A percentile compares a stretch with the other conserved stretches of the same genome.
Evolutionary conservation across 192 early-diverging fungal genomes (phyloP).

Genomic region (Podila epicladia): DNA sequence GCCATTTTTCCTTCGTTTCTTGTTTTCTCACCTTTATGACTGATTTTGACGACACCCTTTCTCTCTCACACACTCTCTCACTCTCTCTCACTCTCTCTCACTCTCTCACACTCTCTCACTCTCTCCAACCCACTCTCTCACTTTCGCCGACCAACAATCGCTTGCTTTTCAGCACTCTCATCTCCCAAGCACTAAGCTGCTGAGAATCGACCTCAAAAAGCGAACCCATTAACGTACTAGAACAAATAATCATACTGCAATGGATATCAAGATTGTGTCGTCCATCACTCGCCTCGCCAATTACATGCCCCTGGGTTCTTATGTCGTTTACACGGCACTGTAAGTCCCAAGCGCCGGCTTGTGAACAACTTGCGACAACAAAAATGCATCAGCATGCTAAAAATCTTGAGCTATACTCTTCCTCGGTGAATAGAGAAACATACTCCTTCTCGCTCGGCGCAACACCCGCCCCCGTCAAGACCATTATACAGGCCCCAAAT

Average conservation of each 20-base stretch:
- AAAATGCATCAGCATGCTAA: background rate
- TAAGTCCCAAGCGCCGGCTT: background rate
- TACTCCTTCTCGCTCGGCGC: constrained; percentile 45
- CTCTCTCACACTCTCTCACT: too few species aligned
- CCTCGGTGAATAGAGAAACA: constrained; percentile 21
- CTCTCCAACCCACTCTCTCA: too few species aligned
- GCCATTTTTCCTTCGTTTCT: too few species aligned
- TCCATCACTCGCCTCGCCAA: constrained; percentile 43
- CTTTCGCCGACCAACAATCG: too few species aligned
- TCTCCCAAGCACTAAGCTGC: too few species aligned
- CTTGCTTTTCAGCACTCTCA: too few species aligned
- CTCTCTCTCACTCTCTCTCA: too few species aligned
- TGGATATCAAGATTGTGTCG: constrained; percentile 43
- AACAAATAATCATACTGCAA: background rate
- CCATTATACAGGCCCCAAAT: constrained; percentile 21
- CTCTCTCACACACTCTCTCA: too few species aligned
- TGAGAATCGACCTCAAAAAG: background rate
- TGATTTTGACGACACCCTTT: too few species aligned
- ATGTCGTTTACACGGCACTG: constrained; percentile 52
- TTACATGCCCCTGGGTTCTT: constrained; percentile 47
- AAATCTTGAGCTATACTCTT: background rate
- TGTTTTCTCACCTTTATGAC: too few species aligned
- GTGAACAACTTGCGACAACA: background rate
- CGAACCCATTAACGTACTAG: background rate
- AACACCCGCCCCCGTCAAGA: constrained; percentile 22